Evolutionary conservation across 306 rosid genomes (phyloP).

Genomic region (Rosa persica): DNA sequence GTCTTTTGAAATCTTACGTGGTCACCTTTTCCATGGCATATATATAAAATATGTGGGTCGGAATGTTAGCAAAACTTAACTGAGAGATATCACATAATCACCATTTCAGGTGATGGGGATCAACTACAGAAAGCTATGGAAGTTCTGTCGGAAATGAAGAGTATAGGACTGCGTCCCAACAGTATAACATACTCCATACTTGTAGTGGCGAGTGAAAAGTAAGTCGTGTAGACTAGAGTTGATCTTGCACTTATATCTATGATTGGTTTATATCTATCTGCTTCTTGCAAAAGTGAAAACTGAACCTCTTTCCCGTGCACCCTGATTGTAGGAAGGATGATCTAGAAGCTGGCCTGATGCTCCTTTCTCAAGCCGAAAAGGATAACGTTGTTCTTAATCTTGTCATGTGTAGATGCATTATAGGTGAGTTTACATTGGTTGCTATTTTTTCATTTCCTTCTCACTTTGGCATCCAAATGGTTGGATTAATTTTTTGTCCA

Average conservation of each 20-base stretch:
- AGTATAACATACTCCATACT: slow-evolving; percentile 87
- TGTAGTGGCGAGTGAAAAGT: slow-evolving; percentile 81
- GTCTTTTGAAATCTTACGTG: neutral
- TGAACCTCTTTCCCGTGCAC: slow-evolving; percentile 25
- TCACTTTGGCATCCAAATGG: slow-evolving; percentile 15
- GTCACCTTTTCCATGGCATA: neutral
- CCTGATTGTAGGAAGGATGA: slow-evolving; percentile 63
- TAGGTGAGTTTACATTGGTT: slow-evolving; percentile 52
- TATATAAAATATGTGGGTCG: neutral
- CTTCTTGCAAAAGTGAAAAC: neutral
- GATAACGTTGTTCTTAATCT: slow-evolving; percentile 58
- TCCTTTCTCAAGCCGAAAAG: slow-evolving; percentile 75
- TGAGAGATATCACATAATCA: slow-evolving; percentile 21
- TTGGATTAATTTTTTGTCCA: neutral
- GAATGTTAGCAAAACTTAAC: slow-evolving; percentile 14
- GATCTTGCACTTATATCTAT: neutral
- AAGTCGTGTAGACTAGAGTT: slow-evolving; percentile 28
- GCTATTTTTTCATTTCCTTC: slow-evolving; percentile 5
- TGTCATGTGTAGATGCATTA: slow-evolving; percentile 66
- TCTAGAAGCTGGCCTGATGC: slow-evolving; percentile 72
- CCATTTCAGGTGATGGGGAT: slow-evolving; percentile 77
- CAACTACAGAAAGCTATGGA: slow-evolving; percentile 83
- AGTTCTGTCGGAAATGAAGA: slow-evolving; percentile 77
- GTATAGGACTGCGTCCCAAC: slow-evolving; percentile 71
- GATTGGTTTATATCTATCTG: slow-evolving; percentile 6